Percentiles rank a stretch among this genome's conserved stretches.
phyloP scores from a whole-genome alignment of 2,329 filamentous ascomycete species.

The Fusarium ramigenum region DNA sequence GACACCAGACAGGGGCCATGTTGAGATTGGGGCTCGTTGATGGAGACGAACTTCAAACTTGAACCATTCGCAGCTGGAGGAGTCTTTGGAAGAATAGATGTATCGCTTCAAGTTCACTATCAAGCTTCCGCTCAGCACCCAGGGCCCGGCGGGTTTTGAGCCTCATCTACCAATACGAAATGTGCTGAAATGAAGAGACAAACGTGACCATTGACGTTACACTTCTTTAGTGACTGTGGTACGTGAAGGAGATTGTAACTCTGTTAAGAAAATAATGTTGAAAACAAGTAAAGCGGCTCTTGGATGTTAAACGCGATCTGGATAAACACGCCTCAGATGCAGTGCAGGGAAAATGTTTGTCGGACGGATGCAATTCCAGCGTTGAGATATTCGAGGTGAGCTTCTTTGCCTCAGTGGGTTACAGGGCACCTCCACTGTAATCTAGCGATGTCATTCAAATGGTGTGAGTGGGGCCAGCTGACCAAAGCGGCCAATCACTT shows the following conservation, averaged over 20 bases:
- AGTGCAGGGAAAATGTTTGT: too few relatives aligned
- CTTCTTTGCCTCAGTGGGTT: background rate
- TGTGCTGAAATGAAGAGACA: background rate
- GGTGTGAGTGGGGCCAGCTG: background rate
- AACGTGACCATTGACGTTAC: too few relatives aligned
- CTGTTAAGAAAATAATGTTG: background rate
- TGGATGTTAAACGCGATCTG: background rate
- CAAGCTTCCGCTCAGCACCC: too few relatives aligned
- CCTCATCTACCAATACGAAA: too few relatives aligned
- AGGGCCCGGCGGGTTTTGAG: too few relatives aligned
- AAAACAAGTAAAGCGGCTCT: fast-evolving
- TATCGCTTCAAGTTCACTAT: too few relatives aligned
- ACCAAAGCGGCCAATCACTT: fast-evolving
- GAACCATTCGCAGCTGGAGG: background rate
- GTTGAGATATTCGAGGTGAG: background rate
- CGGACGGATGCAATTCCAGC: fast-evolving
- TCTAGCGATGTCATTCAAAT: fast-evolving
- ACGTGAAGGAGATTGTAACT: too few relatives aligned
- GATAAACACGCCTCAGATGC: background rate
- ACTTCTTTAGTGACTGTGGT: too few relatives aligned
- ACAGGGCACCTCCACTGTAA: background rate
- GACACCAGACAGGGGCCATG: too few relatives aligned
- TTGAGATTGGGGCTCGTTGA: too few relatives aligned
- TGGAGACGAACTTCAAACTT: background rate
- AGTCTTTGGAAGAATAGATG: background rate